Percentiles rank a stretch among this genome's conserved stretches.
These are phyloP conservation scores for Sporothrix mexicana DNA, from an alignment of 2,329 filamentous ascomycete genomes.

Conservation along the genomic window DNA sequence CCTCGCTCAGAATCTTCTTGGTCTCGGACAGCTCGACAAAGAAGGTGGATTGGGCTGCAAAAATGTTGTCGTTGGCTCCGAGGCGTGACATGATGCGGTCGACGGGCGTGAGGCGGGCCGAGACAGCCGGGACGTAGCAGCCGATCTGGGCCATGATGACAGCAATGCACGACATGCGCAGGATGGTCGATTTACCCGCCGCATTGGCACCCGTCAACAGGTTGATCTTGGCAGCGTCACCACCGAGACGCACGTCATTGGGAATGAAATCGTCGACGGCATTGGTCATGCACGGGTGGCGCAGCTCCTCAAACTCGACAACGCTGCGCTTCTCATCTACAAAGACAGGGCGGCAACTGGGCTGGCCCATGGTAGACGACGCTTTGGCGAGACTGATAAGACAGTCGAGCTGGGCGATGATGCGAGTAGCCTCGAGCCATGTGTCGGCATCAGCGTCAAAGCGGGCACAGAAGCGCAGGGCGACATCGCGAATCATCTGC, in stretches of 20 bases:
- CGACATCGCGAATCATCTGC: conserved; percentile 87
- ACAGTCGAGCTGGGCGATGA: conserved; percentile 92
- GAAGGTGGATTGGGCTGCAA: conserved; percentile 96
- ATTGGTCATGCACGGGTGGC: conserved; percentile 92
- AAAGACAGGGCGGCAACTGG: conserved; percentile 88
- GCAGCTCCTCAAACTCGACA: conserved; percentile 88
- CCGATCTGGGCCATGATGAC: conserved; percentile 98
- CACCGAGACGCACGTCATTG: conserved; percentile 88
- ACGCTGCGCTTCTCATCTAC: conserved; percentile 83
- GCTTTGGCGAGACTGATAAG: conserved; percentile 91
- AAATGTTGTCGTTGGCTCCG: conserved; percentile 98
- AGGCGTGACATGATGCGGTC: conserved; percentile 99
- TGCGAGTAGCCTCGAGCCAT: conserved; percentile 89
- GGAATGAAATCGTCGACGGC: conserved; percentile 94
- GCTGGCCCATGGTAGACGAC: conserved; percentile 80
- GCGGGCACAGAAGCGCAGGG: conserved; percentile 78
- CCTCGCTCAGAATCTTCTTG: conserved; percentile 95
- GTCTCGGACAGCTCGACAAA: conserved; percentile 97
- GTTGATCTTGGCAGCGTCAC: conserved; percentile 80
- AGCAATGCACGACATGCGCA: conserved; percentile 95
- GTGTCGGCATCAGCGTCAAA: conserved; percentile 86
- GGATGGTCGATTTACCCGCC: conserved; percentile 93
- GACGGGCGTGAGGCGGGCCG: conserved; percentile 83
- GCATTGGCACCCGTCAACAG: conserved; percentile 95
- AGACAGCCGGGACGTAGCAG: conserved; percentile 84